A percentile compares a stretch with the other conserved stretches of the same genome.
These are phyloP conservation scores for Phanerodontia chrysosporium DNA, from an alignment of 768 basidiomycete species.

Conservation along the genomic window DNA sequence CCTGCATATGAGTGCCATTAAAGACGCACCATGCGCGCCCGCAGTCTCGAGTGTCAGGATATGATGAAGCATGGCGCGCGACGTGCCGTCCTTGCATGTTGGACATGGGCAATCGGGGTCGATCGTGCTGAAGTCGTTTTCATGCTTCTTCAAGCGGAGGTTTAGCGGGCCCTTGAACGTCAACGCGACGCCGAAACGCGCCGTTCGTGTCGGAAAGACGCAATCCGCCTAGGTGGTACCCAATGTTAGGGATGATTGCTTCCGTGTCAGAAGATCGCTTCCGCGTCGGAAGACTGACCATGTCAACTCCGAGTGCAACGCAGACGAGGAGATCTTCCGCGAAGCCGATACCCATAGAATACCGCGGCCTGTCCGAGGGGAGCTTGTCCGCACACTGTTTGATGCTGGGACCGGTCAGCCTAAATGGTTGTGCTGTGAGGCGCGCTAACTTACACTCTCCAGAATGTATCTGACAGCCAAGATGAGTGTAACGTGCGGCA, in stretches of 20 bases:
- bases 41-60: slow-evolving; percentile 76
- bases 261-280: too few species aligned
- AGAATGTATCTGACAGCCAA: slow-evolving; percentile 60
- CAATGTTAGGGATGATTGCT: too few species aligned
- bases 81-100: slow-evolving; percentile 65
- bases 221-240: slow-evolving; percentile 70
- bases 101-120: slow-evolving; percentile 81
- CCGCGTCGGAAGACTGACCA: slow-evolving; percentile 44
- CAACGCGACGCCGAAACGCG: slow-evolving; percentile 85
- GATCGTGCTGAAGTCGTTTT: slow-evolving; percentile 65
- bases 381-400: slow-evolving; percentile 77
- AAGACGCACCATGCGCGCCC: slow-evolving; percentile 71
- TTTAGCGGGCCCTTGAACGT: slow-evolving; percentile 81
- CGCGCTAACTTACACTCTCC: slow-evolving; percentile 68
- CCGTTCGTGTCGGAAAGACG: slow-evolving; percentile 90
- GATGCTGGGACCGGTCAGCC: slow-evolving; percentile 46
- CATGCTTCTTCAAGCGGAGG: slow-evolving; percentile 71
- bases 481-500: too few species aligned
- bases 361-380: slow-evolving; percentile 79
- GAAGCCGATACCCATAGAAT: slow-evolving; percentile 91
- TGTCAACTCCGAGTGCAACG: slow-evolving; percentile 88
- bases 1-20: slow-evolving; percentile 14
- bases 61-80: slow-evolving; percentile 75
- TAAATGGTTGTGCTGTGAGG: background rate
- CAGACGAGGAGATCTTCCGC: slow-evolving; percentile 92